Percentiles rank a stretch among this genome's conserved stretches.
These are phyloP conservation scores for Erigeron canadensis DNA, from an alignment of 129 eudicot species.

Conservation along the genomic window DNA sequence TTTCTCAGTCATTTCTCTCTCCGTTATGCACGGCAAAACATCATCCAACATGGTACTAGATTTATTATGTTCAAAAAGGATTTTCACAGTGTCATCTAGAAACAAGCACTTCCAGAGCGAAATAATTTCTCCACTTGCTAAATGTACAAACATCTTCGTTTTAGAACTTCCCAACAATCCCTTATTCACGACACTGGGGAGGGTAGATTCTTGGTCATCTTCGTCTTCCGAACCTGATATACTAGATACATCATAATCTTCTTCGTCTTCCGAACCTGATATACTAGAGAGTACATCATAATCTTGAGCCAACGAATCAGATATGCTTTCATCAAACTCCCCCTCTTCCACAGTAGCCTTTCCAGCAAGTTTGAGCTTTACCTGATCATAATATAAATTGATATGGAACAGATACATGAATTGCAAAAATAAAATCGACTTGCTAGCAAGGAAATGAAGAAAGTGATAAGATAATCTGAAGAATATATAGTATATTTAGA, in stretches of 20 bases:
- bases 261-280: too few species aligned
- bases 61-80: constrained; percentile 53
- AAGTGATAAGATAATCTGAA: too few species aligned
- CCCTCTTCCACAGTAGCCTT: constrained; percentile 75
- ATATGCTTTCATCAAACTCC: constrained; percentile 76
- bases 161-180: constrained; percentile 41
- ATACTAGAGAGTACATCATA: too few species aligned
- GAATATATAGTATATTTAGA: too few species aligned
- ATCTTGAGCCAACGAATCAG: constrained; percentile 68
- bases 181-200: constrained; percentile 31
- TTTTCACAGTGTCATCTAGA: constrained; percentile 55
- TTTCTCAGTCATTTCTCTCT: constrained; percentile 59
- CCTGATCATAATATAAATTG: constrained; percentile 46
- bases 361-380: constrained; percentile 85
- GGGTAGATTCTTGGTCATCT: constrained; percentile 50
- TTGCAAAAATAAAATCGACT: neutral
- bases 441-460: neutral
- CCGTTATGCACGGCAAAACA: constrained; percentile 38
- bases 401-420: neutral
- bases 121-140: constrained; percentile 62
- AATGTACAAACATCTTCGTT: constrained; percentile 57
- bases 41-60: constrained; percentile 27
- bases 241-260: constrained; percentile 80
- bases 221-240: constrained; percentile 97
- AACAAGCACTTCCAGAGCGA: constrained; percentile 70